Base-by-base conservation (phyloP, 768 basidiomycete genomes). In the Mrakia gelida region DNA sequence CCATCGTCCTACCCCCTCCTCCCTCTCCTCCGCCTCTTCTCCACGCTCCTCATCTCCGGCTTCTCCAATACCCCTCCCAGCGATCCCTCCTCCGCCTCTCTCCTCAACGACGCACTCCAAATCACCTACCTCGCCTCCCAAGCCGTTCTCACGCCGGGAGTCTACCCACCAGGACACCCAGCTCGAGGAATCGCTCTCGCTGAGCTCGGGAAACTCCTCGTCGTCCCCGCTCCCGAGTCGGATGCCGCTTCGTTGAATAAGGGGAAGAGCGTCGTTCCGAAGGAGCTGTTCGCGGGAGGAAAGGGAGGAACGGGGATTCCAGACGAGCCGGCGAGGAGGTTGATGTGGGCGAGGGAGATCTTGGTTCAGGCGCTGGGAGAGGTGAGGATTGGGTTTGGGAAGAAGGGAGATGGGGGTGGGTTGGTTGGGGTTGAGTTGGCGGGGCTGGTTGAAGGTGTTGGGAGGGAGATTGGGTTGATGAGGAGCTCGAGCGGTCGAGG, bases 141-240 rank as follows among this genome's bases (percentile, higher is more conserved):
- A 23, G 52, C 49, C n/a, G 72, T 54, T 3, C 49, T 73, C 32
- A 73, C 49, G 5, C 30, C 28, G 6, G 83, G 82, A 18, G 82
- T 92, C 3, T 87, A 93, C 26, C 84, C 86, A 0, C 83, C 86
- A 15, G 92, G 91, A 1, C 94, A 96, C 82, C 94, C 95, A 0
- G 88, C 91, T 0, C 87, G 92, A 0, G 92, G 89, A 0, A 85
- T 95, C 32, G 89, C 91, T 6, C 85, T 91, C 11, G 90, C 91
- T 3, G 94, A 95, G 83, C 86, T 93, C 9, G 93, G 92, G 0
- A 95, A 94, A 84, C 85, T 94, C 10, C 86, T 95, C 9, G 89
- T 89, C 0, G 91, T 94, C 0, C 68, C 75, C 3, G n/a, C 10
- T 59, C 11, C 28, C 0, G 92, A 94, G 81, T 80, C 81, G 26